These are phyloP conservation scores for Nakaseomyces delphensis DNA, from an alignment of 1,139 yeast species.

Conservation along the genomic window DNA sequence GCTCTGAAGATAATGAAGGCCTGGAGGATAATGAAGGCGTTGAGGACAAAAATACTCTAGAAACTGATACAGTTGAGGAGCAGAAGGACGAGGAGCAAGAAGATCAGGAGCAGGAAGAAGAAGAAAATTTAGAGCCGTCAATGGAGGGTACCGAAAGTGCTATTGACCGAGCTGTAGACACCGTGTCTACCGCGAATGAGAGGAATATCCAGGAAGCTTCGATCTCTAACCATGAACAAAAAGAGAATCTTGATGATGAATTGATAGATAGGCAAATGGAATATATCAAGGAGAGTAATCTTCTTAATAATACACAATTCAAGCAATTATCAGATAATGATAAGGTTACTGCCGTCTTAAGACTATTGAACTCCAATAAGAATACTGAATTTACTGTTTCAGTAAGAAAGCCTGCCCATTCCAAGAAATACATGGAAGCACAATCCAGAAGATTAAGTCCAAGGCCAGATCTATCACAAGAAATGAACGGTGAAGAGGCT, in stretches of 20 bases:
- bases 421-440: constrained; percentile 6
- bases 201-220: no score
- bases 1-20: neutral
- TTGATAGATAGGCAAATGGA: constrained; percentile 27
- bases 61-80: constrained; percentile 7
- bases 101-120: no score
- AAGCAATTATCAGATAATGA: constrained; percentile 33
- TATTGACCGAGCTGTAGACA: no score
- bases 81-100: neutral
- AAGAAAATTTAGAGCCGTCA: no score
- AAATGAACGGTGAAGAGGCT: constrained; percentile 50
- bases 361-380: constrained; percentile 25
- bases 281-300: constrained; percentile 24
- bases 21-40: no score
- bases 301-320: constrained; percentile 35
- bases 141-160: no score
- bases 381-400: constrained; percentile 16
- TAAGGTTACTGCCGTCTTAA: constrained; percentile 33
- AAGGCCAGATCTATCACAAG: constrained; percentile 51
- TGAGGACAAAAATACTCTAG: constrained; percentile 7
- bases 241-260: constrained; percentile 20
- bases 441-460: constrained; percentile 10
- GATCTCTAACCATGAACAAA: neutral
- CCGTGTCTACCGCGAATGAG: no score
- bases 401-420: constrained; percentile 6